Evolutionary conservation across 1,284 basidiomycete genomes (phyloP).

Genomic region (Apiotrichum gracile): DNA sequence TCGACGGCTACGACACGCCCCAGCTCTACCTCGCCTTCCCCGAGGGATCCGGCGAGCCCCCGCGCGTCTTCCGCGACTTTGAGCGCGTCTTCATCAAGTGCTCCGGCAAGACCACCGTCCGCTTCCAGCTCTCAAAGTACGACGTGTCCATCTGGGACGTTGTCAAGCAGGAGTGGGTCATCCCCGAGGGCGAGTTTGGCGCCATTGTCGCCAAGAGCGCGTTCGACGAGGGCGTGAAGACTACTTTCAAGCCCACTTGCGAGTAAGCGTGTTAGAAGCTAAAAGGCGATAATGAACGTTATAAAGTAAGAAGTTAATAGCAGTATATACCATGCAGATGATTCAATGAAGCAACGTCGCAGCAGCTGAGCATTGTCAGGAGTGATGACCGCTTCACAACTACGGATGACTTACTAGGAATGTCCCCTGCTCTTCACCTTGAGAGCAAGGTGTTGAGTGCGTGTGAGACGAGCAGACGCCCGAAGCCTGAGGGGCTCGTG

Average conservation of each 20-base stretch:
- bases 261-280: not conserved
- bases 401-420: no score
- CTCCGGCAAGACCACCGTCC: constrained; percentile 31
- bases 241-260: constrained; percentile 2
- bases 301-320: no score
- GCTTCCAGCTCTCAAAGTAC: constrained; percentile 43
- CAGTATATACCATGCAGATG: no score
- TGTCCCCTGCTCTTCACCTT: no score
- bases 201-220: constrained; percentile 29
- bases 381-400: no score
- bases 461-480: no score
- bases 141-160: constrained; percentile 49
- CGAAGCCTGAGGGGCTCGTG: no score
- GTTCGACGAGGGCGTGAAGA: constrained; percentile 10
- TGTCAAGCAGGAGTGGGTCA: constrained; percentile 40
- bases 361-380: no score
- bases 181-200: constrained; percentile 43
- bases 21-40: constrained; percentile 48
- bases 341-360: no score
- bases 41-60: constrained; percentile 40
- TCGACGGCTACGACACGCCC: constrained; percentile 47
- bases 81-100: constrained; percentile 40
- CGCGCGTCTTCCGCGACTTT: constrained; percentile 44
- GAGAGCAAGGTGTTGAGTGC: no score
- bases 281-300: no score